Evolutionary conservation across 306 rosid species (phyloP).

Genomic region (Vicia faba): DNA sequence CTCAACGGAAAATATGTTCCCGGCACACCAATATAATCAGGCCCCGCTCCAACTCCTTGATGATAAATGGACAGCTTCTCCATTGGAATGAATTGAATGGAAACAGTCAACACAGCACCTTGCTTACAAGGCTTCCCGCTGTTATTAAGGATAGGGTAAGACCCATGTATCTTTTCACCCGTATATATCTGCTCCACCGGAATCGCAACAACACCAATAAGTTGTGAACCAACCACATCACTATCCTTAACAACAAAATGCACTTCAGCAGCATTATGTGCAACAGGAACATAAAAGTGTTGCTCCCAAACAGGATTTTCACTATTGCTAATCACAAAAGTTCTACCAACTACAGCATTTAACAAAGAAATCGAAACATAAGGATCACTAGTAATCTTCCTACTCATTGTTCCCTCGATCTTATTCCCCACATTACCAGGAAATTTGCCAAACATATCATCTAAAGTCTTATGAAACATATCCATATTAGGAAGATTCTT

Average conservation of each 20-base stretch:
- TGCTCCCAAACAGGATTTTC: constrained; percentile 94
- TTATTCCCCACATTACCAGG: constrained; percentile 62
- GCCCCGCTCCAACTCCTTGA: constrained; percentile 90
- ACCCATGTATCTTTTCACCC: constrained; percentile 70
- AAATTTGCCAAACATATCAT: constrained; percentile 62
- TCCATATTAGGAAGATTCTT: constrained; percentile 91
- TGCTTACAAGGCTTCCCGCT: constrained; percentile 87
- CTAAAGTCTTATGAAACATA: constrained; percentile 91
- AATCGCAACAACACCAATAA: constrained; percentile 77
- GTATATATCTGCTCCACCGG: constrained; percentile 73
- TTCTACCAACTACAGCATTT: constrained; percentile 86
- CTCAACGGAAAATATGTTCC: constrained; percentile 94
- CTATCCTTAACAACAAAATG: constrained; percentile 88
- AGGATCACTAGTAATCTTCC: constrained; percentile 92
- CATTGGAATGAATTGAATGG: constrained; percentile 83
- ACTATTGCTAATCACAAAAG: constrained; percentile 85
- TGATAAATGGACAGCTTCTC: constrained; percentile 66
- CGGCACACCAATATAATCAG: constrained; percentile 82
- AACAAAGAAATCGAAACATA: constrained; percentile 72
- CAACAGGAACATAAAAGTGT: constrained; percentile 84
- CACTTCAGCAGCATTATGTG: constrained; percentile 81
- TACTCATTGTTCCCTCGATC: constrained; percentile 58
- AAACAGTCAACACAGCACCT: constrained; percentile 69
- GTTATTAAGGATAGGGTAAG: constrained; percentile 66
- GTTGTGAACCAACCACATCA: constrained; percentile 93